Percentiles rank a stretch among this genome's conserved stretches.
These are phyloP conservation scores for Trypanosoma platydactyli DNA, from an alignment of 208 protist genomes.

Conservation along the genomic window DNA sequence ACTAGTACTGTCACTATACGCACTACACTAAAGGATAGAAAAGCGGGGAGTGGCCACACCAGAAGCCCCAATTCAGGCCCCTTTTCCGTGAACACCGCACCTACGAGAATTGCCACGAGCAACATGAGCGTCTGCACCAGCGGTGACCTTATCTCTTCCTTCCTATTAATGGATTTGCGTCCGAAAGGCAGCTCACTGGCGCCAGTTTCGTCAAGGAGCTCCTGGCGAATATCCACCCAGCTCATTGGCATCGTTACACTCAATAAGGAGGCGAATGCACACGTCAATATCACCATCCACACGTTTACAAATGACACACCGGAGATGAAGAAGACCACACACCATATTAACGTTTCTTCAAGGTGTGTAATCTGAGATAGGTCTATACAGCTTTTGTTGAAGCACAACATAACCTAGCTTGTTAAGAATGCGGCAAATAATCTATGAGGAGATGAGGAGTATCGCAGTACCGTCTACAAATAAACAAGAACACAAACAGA, in stretches of 20 bases:
- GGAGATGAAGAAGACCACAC: constrained; percentile 15
- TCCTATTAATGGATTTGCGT: background rate
- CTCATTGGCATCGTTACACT: constrained; percentile 18
- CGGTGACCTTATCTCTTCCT: background rate
- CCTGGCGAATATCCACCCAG: constrained; percentile 10
- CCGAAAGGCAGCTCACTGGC: too few relatives aligned
- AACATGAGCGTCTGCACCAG: constrained; percentile 30
- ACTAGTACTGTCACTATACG: constrained; percentile 1
- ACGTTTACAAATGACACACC: constrained; percentile 6
- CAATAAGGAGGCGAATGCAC: constrained; percentile 12
- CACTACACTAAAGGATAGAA: constrained; percentile 18
- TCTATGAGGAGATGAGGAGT: background rate
- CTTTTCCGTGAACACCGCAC: constrained; percentile 47
- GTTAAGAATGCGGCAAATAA: background rate
- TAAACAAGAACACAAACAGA: constrained; percentile 20
- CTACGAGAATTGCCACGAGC: constrained; percentile 33
- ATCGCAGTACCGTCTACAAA: background rate
- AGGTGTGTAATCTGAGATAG: constrained; percentile 2
- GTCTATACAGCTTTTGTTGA: background rate
- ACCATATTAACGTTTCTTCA: constrained; percentile 16
- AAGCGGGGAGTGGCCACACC: constrained; percentile 55
- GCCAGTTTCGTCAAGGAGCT: background rate
- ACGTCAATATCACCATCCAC: background rate
- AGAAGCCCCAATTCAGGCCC: constrained; percentile 54
- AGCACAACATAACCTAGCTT: background rate